phyloP scores from a whole-genome alignment of 2,329 filamentous ascomycete genomes.

The Aspergillus sp. region DNA sequence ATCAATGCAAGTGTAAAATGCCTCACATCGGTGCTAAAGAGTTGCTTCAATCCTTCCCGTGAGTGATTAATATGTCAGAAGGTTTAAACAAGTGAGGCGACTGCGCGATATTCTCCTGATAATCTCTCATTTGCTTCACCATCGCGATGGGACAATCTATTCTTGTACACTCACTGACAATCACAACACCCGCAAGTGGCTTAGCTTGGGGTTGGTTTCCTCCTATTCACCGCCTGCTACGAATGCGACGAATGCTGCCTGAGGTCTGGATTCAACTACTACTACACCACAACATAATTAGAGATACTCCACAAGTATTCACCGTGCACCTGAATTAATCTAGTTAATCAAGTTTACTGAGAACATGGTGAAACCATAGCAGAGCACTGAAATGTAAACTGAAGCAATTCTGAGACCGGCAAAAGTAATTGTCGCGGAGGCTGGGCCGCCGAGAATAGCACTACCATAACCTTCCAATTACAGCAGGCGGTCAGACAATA shows the following conservation, averaged over 20 bases:
- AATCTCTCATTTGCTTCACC: neutral
- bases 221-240: neutral
- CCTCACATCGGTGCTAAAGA: neutral
- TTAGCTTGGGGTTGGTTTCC: neutral
- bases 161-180: neutral
- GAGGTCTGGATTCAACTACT: neutral
- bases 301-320: too few species aligned
- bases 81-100: conserved; percentile 2
- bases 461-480: too few species aligned
- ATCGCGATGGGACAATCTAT: neutral
- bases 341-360: too few species aligned
- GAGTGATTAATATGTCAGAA: neutral
- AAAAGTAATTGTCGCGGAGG: too few species aligned
- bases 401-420: too few species aligned
- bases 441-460: too few species aligned
- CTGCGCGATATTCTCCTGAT: conserved; percentile 8
- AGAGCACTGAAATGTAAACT: too few species aligned
- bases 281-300: neutral
- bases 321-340: too few species aligned
- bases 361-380: too few species aligned
- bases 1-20: conserved; percentile 4
- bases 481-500: too few species aligned
- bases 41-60: neutral
- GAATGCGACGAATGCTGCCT: neutral
- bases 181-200: neutral